Base-by-base conservation (phyloP, 2,329 filamentous ascomycete genomes). In the Orbilia blumenaviensis region DNA sequence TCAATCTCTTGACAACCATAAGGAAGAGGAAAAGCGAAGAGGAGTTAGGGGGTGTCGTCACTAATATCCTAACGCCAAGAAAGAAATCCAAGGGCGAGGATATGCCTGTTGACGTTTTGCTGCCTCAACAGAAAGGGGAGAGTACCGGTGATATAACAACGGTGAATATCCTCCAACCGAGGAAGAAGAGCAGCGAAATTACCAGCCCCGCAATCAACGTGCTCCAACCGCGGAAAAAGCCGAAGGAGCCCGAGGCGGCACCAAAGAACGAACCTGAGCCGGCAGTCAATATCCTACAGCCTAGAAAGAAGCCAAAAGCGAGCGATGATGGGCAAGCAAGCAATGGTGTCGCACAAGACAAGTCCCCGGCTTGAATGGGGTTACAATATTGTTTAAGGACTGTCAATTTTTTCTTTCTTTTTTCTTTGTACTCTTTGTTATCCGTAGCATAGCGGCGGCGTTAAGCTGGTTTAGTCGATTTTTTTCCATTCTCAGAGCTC, bases 71-170 rank as follows among this genome's bases (percentile, higher is more conserved):
- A 1, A 34, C 23, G 38, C 61, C 69, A 3, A 61, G 69, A 44
- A 74, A 74, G 42, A 75, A 67, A 23, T 46, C 62, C 9, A 66
- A 73, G n/a, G 21, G 23, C 16, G 63, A 67, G 18, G 66, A 68
- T 27, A 8, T 32, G 25, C 10, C 52, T 4, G 52, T 44, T 23
- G 4, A 36, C 14, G 34, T 71, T 29, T 34, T 72, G 21, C 58
- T 58, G 16, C 60, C 67, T 27, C 42, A 41, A 42, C 64, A 60
- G 48, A 64, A 72, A 32, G 58, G 25, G 5, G 46, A 63, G 6
- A 23, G 5, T 12, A 1, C 60, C 6, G 32, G 25, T 6, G 23
- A 54, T 21, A 21, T 12, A 16, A 6, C 34, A 16, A 21, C 29
- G 10, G 29, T 34, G 48, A 71, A 56, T 23, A 14, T 72, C 1